Evolutionary conservation across 345 rosid genomes (phyloP).

Genomic region (Kernera saxatilis): DNA sequence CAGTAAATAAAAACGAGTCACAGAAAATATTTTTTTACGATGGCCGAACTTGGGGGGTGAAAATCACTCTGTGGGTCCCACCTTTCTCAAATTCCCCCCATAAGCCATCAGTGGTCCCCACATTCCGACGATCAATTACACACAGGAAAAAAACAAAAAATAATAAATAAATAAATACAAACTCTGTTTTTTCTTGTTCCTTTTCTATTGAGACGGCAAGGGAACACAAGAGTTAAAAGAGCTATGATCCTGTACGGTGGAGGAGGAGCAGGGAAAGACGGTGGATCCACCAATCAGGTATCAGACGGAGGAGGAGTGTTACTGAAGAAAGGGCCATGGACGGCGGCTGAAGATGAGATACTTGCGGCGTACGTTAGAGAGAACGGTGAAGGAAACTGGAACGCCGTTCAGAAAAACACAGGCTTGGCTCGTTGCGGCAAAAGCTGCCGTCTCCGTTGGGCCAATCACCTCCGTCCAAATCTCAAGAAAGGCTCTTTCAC

Average conservation of each 20-base stretch:
- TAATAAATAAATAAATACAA: not conserved
- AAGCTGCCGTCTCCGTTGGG: constrained; percentile 60
- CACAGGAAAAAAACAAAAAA: not conserved
- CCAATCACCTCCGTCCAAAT: constrained; percentile 51
- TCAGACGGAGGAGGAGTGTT: constrained; percentile 17
- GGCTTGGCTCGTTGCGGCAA: constrained; percentile 59
- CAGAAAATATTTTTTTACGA: not conserved
- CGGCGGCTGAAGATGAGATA: constrained; percentile 46
- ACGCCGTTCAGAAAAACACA: constrained; percentile 52
- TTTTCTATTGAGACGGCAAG: not conserved
- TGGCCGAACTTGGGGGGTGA: constrained; percentile 22
- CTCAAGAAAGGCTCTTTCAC: constrained; percentile 50
- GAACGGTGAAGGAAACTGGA: constrained; percentile 62
- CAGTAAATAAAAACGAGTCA: not conserved
- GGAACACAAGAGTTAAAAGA: not conserved
- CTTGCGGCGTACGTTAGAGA: constrained; percentile 47
- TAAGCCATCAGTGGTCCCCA: not conserved
- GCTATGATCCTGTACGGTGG: constrained; percentile 27
- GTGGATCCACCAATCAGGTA: constrained; percentile 21
- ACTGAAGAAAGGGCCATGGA: constrained; percentile 58
- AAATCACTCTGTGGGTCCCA: constrained; percentile 12
- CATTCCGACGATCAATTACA: not conserved
- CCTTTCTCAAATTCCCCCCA: constrained; percentile 9
- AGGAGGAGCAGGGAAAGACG: constrained; percentile 26
- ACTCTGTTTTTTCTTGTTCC: not conserved